phyloP scores from a whole-genome alignment of 177 flowering plant genomes.

The Tripterygium wilfordii region DNA sequence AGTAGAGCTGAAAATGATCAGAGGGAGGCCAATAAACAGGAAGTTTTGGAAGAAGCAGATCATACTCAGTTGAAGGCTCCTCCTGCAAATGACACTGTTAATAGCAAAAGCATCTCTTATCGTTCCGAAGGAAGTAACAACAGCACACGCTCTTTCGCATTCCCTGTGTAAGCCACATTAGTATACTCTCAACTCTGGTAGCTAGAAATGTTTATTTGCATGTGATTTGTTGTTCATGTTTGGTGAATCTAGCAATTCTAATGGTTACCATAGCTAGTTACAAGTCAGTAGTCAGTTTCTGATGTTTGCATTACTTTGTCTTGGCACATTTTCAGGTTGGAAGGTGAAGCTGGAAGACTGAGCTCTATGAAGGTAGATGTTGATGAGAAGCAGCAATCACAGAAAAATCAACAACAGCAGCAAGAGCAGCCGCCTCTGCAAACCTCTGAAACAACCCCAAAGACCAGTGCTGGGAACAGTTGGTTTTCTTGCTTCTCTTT shows the following conservation, averaged over 20 bases:
- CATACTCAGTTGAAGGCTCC: not conserved
- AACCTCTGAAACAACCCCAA: conserved; percentile 3
- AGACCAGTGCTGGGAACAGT: not conserved
- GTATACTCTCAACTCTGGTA: not conserved
- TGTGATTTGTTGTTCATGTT: too few relatives aligned
- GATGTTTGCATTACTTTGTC: not conserved
- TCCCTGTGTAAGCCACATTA: conserved; percentile 40
- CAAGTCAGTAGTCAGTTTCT: too few relatives aligned
- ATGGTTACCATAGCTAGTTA: not conserved
- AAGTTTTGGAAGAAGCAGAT: not conserved
- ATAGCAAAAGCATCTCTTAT: conserved; percentile 4
- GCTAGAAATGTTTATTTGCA: too few relatives aligned
- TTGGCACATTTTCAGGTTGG: conserved; percentile 20
- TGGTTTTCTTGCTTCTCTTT: conserved; percentile 34
- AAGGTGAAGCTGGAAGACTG: conserved; percentile 18
- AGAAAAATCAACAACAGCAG: not conserved
- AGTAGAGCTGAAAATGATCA: not conserved
- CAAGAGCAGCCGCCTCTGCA: not conserved
- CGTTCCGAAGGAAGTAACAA: conserved; percentile 23
- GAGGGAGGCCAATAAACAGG: not conserved
- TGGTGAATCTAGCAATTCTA: too few relatives aligned
- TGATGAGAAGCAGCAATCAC: conserved; percentile 5
- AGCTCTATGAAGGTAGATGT: conserved; percentile 11
- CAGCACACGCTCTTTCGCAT: conserved; percentile 35
- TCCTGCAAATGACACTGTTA: not conserved